Base-by-base conservation (phyloP, 108 stramenopile species). In the Fistulifera pelliculosa region DNA sequence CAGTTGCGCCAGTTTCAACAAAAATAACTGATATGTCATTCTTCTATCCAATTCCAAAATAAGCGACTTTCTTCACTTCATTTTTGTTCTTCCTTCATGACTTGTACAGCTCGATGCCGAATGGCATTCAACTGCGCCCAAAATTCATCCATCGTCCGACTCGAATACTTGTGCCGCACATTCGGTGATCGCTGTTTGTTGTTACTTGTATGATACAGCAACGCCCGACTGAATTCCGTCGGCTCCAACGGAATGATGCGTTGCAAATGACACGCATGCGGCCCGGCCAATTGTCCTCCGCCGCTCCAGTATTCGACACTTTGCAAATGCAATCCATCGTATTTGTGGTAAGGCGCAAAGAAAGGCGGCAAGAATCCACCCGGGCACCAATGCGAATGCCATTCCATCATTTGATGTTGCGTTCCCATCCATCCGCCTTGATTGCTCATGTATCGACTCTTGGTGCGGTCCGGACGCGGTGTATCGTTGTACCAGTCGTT, bases 401-500 rank as follows among this genome's bases (percentile, higher is more conserved):
- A 63, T 35, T 68, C 63, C 15, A 58, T 13, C 0, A 88, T 65
- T 57, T 88, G 85, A 5, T 54, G 53, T 26, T 75, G 60, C 19
- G 77, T 86, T 47, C 77, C 76, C 80, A 90, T 85, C 80, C 80
- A 90, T 1, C 88, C 88, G 17, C 80, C 88, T 61, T 81, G 81
- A 31, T 85, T 72, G 40, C 74, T 79, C 18, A 87, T 62, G 21
- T 77, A 50, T 28, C 72, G 25, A 18, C 68, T 72, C 12, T 65
- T 73, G 19, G 81, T 60, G 14, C 67, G 53, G 44, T 74, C 27
- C 2, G 79, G 78, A 1, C 64, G 52, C 22, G 52, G 31, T 3
- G 23, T 41, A 31, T 64, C 15, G 13, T 39, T 38, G 58, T 70
- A 74, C 17, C 70, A 61, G n/a, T 41, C 38, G 51, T 57, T 52